Evolutionary conservation across 208 protist species (phyloP).

Genomic region (Trypanosoma brucei): DNA sequence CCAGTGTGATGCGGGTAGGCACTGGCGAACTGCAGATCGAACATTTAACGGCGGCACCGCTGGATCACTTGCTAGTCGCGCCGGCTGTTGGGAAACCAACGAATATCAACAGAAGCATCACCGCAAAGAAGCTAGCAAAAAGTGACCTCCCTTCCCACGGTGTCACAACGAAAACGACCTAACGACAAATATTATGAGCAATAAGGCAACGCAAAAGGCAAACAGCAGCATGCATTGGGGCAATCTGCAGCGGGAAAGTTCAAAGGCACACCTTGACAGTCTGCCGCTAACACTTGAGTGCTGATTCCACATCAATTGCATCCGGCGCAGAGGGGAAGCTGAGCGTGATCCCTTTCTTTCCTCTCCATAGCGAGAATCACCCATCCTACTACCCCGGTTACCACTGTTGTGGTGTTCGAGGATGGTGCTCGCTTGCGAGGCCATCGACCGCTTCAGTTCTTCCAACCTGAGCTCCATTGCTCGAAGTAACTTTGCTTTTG

Average conservation of each 20-base stretch:
- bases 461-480: slow-evolving; percentile 48
- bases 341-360: slow-evolving; percentile 2
- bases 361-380: slow-evolving; percentile 3
- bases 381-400: background rate
- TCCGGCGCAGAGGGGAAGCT: slow-evolving; percentile 2
- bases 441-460: slow-evolving; percentile 56
- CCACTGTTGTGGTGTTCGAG: slow-evolving; percentile 29
- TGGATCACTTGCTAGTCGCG: too few species aligned
- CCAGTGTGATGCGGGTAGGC: too few species aligned
- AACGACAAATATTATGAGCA: too few species aligned
- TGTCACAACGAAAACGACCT: too few species aligned
- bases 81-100: too few species aligned
- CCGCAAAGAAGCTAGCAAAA: too few species aligned
- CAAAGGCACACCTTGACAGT: background rate
- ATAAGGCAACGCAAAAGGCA: background rate
- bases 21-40: too few species aligned
- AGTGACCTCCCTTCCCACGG: too few species aligned
- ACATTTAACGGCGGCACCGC: too few species aligned
- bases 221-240: background rate
- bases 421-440: slow-evolving; percentile 50
- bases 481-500: slow-evolving; percentile 34
- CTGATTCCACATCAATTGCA: slow-evolving; percentile 19
- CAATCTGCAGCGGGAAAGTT: background rate
- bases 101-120: too few species aligned
- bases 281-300: background rate